Evolutionary conservation across 805 yeast genomes (phyloP), one percentile per base, ranked within the genome.

Genomic region (Vanderwaltozyma verrucispora): DNA sequence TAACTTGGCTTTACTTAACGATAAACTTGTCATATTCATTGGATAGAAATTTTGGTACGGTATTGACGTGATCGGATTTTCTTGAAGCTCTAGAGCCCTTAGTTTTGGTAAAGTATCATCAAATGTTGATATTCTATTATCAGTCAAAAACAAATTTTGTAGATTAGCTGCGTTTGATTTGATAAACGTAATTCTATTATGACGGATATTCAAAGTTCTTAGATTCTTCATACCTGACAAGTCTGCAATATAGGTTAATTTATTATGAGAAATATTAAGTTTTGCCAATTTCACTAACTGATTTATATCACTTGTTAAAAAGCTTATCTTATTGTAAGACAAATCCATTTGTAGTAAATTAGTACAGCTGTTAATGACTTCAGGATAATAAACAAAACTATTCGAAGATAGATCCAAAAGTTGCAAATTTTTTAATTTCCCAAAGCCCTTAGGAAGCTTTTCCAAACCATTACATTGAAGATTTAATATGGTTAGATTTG

Each of bases 381-480:
- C 80, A 0, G 92, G 94, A 43, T 76, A 77, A 2, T 46, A 47
- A 32, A 68, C 68, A 50, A 83, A 74, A 42, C 71, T 66, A 54
- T 94, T 92, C 3, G 95, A 87, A 2, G 95, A 75, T 32, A 92
- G 60, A 53, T 92, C 85, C 45, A 92, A 62, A 5, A 70, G 58
- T 39, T 71, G 69, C 47, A 84, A 62, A 43, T 68, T 68, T 31
- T 64, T 64, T 30, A 84, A 62, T 16, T 69, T 68, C 0, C 75
- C 67, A 49, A 85, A 76, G 2, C 74, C 65, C 23, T 65, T 65
- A 1, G 94, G 94, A 30, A 88, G 60, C 5, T 56, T 54, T 1
- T 69, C 67, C 40, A 87, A 62, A 47, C 81, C 80, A 54, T 88
- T 88, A 56, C 92, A 81, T 44, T 83, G 82, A 45, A 86, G 60